A percentile compares a stretch with the other conserved stretches of the same genome.
These are phyloP conservation scores for Sugiyamaella smithiae DNA, from an alignment of 805 yeast species.

Conservation along the genomic window DNA sequence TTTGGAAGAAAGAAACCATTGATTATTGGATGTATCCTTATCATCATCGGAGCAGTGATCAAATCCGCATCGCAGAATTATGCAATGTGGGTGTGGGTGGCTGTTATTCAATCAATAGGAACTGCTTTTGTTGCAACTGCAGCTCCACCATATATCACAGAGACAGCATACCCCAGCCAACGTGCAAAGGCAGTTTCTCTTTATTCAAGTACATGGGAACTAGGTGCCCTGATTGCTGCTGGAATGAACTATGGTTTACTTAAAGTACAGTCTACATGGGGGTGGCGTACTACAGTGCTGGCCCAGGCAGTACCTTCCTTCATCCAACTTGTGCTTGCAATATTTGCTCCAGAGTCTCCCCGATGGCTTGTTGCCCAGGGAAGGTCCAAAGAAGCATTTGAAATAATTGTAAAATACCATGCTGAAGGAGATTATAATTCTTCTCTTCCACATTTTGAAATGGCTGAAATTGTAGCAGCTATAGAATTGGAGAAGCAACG, in stretches of 20 bases:
- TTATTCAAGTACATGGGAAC: slow-evolving; percentile 65
- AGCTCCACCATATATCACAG: slow-evolving; percentile 79
- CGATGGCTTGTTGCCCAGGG: slow-evolving; percentile 13
- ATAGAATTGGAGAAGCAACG: slow-evolving; percentile 1
- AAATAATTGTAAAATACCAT: slow-evolving; percentile 31
- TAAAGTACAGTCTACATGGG: slow-evolving; percentile 38
- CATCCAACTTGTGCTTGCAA: not conserved
- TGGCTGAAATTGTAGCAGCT: slow-evolving; percentile 8
- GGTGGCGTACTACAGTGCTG: slow-evolving; percentile 3
- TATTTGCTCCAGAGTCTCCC: slow-evolving; percentile 11
- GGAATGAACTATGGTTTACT: slow-evolving; percentile 39
- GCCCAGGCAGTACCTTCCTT: slow-evolving; percentile 7
- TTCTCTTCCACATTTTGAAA: slow-evolving; percentile 16
- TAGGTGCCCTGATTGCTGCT: slow-evolving; percentile 75
- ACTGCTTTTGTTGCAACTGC: slow-evolving; percentile 71
- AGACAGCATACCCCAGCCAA: slow-evolving; percentile 61
- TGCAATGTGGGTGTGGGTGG: slow-evolving; percentile 68
- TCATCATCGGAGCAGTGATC: slow-evolving; percentile 58
- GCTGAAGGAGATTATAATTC: slow-evolving; percentile 20
- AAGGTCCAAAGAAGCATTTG: slow-evolving; percentile 46
- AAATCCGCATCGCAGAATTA: slow-evolving; percentile 39
- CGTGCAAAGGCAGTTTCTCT: slow-evolving; percentile 60
- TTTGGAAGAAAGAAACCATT: slow-evolving; percentile 63
- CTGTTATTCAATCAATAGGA: slow-evolving; percentile 70
- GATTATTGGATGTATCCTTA: slow-evolving; percentile 50